Base-by-base conservation (phyloP, 495 filamentous ascomycete genomes). In the Neurospora africana region DNA sequence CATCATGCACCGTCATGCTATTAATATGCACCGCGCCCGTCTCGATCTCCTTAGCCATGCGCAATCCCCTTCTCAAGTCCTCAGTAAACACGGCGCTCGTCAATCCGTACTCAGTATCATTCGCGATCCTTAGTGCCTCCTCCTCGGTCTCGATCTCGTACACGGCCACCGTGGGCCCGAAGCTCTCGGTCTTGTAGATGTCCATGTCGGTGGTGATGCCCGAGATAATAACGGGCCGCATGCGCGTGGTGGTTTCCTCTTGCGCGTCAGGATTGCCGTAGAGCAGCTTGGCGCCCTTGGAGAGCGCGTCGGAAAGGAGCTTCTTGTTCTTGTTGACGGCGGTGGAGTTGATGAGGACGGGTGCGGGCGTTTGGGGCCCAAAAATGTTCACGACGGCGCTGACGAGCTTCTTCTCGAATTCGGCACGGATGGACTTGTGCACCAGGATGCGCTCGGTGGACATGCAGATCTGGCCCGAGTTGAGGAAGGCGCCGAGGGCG, bases 1-100 rank as follows among this genome's bases (percentile, higher is more conserved):
- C 94, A 73, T 98, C 94, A 77, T 97, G 93, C 1, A 97, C 85
- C 4, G 89, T 92, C 87, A 93, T 89, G 40, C 83, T 86, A 79
- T 98, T 98, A 77, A 97, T 94, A 79, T 97, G 94, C 36, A 98
- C 91, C 33, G 91, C 91, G 35, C 95, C 95, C 13, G 91, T 90
- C 81, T 95, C 88, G 58, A 97, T 88, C 77, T 88, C 83, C 78
- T 86, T 90, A 67, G 93, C 89, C 38, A 97, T 83, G 68, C 90
- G 86, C 76, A 97, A 87, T 17, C 90, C 94, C 75, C 87, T 81
- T 70, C 91, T 89, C 73, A 95, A 77, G 75, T 97, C 87, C 78
- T 88, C 89, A 3, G 93, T 96, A 80, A 97, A 97, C 58, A 98
- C 90, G n/a, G 93, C 92, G 5, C 92, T 89, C 4, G 88, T 88